Evolutionary conservation across 2,329 filamentous ascomycete genomes (phyloP).

Genomic region (Phaeophleospora eucalypticola): DNA sequence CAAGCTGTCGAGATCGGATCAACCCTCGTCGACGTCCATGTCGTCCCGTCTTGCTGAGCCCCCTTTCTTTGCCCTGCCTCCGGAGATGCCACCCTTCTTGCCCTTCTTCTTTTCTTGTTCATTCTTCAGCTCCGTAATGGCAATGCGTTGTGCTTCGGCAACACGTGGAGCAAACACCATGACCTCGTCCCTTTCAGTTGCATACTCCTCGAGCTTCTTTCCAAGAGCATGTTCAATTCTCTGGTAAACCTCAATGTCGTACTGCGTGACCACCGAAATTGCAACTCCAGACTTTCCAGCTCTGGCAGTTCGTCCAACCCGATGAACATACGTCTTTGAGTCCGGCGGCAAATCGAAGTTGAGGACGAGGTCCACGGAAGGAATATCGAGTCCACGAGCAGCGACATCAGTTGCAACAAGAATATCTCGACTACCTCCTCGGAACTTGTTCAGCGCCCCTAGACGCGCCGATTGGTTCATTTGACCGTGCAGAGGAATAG

Average conservation of each 20-base stretch:
- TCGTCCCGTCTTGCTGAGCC: constrained; percentile 49
- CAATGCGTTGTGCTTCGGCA: constrained; percentile 76
- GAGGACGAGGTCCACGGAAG: constrained; percentile 80
- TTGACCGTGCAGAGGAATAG: constrained; percentile 89
- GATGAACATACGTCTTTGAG: constrained; percentile 86
- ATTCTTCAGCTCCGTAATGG: constrained; percentile 76
- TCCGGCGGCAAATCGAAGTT: constrained; percentile 83
- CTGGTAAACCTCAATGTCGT: constrained; percentile 75
- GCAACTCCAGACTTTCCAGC: constrained; percentile 81
- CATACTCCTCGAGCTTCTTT: constrained; percentile 67
- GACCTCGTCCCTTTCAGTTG: constrained; percentile 73
- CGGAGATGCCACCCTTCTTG: constrained; percentile 45
- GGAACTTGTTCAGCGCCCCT: constrained; percentile 87
- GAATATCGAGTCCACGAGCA: constrained; percentile 86
- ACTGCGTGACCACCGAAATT: constrained; percentile 78
- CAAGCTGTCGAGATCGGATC: background rate
- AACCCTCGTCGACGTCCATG: constrained; percentile 73
- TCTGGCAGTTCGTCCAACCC: constrained; percentile 81
- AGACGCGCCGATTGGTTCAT: constrained; percentile 82
- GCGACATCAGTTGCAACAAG: constrained; percentile 93
- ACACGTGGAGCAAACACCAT: constrained; percentile 76
- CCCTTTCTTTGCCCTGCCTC: constrained; percentile 51
- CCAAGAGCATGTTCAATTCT: constrained; percentile 80
- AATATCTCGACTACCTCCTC: constrained; percentile 72
- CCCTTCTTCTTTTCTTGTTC: constrained; percentile 65